A percentile compares a stretch with the other conserved stretches of the same genome.
These are phyloP conservation scores for Aspergillus sclerotiicarbonarius DNA, from an alignment of 495 filamentous ascomycete genomes.

Conservation along the genomic window DNA sequence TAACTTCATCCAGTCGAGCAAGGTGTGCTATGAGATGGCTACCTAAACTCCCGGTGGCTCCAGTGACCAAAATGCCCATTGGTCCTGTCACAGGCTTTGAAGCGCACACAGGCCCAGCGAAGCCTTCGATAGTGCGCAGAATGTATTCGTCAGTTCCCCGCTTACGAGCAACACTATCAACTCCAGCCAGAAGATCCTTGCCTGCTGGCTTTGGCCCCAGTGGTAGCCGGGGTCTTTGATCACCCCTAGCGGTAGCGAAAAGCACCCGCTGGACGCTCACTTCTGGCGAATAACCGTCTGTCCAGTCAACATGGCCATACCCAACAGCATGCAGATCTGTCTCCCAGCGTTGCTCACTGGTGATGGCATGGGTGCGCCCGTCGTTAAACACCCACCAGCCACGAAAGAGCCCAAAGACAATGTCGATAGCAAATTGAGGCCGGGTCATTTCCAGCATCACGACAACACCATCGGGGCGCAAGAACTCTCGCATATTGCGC, in stretches of 20 bases:
- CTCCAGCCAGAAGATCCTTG: background rate
- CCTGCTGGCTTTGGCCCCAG: slow-evolving; percentile 31
- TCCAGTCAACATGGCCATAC: slow-evolving; percentile 50
- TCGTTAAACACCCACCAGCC: slow-evolving; percentile 57
- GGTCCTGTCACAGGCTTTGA: background rate
- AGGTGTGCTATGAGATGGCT: slow-evolving; percentile 44
- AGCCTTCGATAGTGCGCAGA: slow-evolving; percentile 21
- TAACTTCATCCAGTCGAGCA: slow-evolving; percentile 30
- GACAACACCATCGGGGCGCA: slow-evolving; percentile 39
- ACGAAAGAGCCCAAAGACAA: slow-evolving; percentile 50
- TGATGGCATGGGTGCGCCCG: slow-evolving; percentile 46
- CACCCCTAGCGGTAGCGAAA: slow-evolving; percentile 43
- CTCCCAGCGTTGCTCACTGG: slow-evolving; percentile 35
- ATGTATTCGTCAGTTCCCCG: slow-evolving; percentile 27
- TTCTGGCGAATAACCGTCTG: slow-evolving; percentile 42
- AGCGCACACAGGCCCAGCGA: slow-evolving; percentile 5
- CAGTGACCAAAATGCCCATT: slow-evolving; percentile 47
- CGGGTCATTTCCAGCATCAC: slow-evolving; percentile 43
- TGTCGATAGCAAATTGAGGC: slow-evolving; percentile 41
- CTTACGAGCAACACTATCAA: slow-evolving; percentile 4
- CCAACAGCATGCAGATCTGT: slow-evolving; percentile 36
- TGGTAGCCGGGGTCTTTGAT: slow-evolving; percentile 17
- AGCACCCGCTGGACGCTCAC: slow-evolving; percentile 41
- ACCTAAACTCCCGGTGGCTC: slow-evolving; percentile 52
- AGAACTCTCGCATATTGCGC: slow-evolving; percentile 28